Conservation (phyloP, 2,329 filamentous ascomycete genomes). For the Graphilbum ipis-grandicollis region DNA sequence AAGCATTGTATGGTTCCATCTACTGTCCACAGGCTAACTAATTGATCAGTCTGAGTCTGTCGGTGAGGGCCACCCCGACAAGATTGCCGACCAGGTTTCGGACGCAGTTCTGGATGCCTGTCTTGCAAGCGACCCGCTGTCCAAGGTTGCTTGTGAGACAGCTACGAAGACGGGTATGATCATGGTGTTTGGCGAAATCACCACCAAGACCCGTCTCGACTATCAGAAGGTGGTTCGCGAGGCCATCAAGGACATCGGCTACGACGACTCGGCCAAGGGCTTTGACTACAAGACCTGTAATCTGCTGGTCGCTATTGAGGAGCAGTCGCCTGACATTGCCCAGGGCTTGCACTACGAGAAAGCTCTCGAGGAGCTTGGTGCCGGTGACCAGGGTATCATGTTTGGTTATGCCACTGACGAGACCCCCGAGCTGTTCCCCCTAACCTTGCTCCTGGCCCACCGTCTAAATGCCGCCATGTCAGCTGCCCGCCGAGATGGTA, state of each 20-base stretch:
- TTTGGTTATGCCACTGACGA: conserved; percentile 99
- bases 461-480: conserved; percentile 95
- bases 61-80: conserved; percentile 83
- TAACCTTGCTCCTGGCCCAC: conserved; percentile 88
- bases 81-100: conserved; percentile 97
- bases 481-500: conserved; percentile 70
- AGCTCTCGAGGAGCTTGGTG: conserved; percentile 92
- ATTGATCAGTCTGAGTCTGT: conserved; percentile 60
- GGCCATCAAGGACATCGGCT: conserved; percentile 96
- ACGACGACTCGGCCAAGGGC: conserved; percentile 91
- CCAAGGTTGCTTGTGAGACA: conserved; percentile 98
- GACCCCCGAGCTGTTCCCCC: conserved; percentile 89
- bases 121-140: conserved; percentile 82
- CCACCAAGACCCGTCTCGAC: conserved; percentile 86
- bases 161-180: conserved; percentile 99
- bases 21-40: neutral
- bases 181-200: conserved; percentile 98
- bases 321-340: conserved; percentile 97
- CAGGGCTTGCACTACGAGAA: conserved; percentile 98
- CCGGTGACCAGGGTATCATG: conserved; percentile 99
- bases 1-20: no score
- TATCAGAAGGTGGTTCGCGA: conserved; percentile 96
- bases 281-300: conserved; percentile 99
- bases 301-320: conserved; percentile 94
- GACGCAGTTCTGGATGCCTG: conserved; percentile 98